Base-by-base conservation (phyloP, 1,139 yeast species). In the Lodderomyces orthopsilosis region DNA sequence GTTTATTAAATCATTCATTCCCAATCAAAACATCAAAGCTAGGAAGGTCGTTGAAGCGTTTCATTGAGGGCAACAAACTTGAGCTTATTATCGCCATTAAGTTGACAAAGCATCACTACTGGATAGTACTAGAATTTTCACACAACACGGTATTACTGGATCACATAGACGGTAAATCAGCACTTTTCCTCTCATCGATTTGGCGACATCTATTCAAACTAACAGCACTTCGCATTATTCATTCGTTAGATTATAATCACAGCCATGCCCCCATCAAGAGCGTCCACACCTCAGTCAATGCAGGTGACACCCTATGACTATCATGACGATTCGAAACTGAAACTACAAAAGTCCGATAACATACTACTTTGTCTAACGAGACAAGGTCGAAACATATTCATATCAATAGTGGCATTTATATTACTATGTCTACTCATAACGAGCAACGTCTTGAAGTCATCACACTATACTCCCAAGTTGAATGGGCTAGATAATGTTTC, bases 401-500 rank as follows among this genome's bases (percentile, higher is more conserved):
- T 39, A 14, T 23, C 22, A 6, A 15, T 39, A 6, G 34, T 23
- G 6, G 23, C 18, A 14, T 14, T 39, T 22, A 14, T 39, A 10
- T 12, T 39, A 4, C 21, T 39, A 21, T 21, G 10, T 13, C 17
- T 22, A 39, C 22, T 32, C 9, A 19, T 28, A n/a, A 13, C 22
- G 15, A n/a, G 28, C 13, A 32, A 30, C 14, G 33, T 17, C n/a
- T 32, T 33, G n/a, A 19, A 15, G 8, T 13, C 19, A 3, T 30
- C 34, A 30, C 34, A 30, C 5, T 65, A 63, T 40, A 48, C 50
- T 1, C 70, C 70, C 1, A 49, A 58, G 34, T 62, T 65, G 44
- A 37, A 47, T 3, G 46, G 45, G n/a, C 61, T 61, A 10, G 61
- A 60, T 12, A 51, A 51, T 17, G 72, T 74, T 3, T 60, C 62